These are phyloP conservation scores for Tetradesmus lagerheimii DNA, from an alignment of 139 green algal genomes.

Conservation along the genomic window DNA sequence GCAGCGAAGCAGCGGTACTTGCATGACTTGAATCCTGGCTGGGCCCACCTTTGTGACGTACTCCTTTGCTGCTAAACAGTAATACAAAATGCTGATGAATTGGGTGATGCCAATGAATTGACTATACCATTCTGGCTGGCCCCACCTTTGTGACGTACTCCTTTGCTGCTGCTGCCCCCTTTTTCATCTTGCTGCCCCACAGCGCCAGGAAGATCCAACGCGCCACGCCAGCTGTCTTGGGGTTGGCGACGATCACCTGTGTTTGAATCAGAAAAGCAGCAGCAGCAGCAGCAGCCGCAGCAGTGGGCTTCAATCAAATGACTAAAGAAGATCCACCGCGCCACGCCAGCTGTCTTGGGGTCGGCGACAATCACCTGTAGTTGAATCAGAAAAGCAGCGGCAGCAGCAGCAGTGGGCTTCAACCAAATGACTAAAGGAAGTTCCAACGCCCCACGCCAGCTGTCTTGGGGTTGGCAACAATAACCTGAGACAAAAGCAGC, in stretches of 20 bases:
- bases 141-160: slow-evolving; percentile 67
- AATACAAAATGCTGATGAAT: no score
- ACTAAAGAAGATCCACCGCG: slow-evolving; percentile 92
- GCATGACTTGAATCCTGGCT: no score
- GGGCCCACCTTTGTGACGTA: slow-evolving; percentile 64
- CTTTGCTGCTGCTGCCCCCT: slow-evolving; percentile 60
- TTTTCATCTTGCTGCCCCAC: slow-evolving; percentile 77
- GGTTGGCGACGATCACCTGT: slow-evolving; percentile 85
- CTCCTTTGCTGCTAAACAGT: slow-evolving; percentile 56
- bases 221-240: slow-evolving; percentile 90
- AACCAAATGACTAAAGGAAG: slow-evolving; percentile 83
- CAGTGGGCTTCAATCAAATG: neutral
- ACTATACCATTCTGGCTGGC: no score
- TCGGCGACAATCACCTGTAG: slow-evolving; percentile 83
- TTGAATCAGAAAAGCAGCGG: neutral
- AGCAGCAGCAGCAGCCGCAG: slow-evolving; percentile 13
- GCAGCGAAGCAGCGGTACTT: no score
- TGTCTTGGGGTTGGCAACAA: slow-evolving; percentile 92
- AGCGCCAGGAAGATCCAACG: slow-evolving; percentile 92
- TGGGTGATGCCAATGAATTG: no score
- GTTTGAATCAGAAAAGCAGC: neutral
- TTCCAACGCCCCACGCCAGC: slow-evolving; percentile 90
- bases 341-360: slow-evolving; percentile 91
- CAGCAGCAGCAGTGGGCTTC: neutral
- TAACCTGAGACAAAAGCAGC: slow-evolving; percentile 54